Percentiles rank a stretch among this genome's conserved stretches.
Conservation (phyloP, 768 basidiomycete species). For the Mycena galopus region DNA sequence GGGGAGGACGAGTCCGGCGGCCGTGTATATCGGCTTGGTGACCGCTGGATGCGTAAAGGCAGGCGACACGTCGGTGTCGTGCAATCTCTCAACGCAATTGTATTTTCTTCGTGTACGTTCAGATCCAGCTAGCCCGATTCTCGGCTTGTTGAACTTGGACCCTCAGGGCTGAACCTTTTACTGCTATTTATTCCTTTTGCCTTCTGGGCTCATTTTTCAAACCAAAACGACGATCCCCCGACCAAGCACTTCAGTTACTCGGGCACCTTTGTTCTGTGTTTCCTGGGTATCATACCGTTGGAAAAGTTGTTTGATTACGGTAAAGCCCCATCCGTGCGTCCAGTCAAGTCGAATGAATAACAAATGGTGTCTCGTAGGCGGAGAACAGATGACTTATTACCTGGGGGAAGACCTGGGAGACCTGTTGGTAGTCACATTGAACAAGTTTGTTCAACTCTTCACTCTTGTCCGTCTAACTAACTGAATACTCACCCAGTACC, state of each 20-base stretch:
- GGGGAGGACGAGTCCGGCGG: neutral
- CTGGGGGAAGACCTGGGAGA: conserved; percentile 75
- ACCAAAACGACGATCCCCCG: conserved; percentile 12
- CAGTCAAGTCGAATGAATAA: neutral
- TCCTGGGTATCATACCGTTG: conserved; percentile 75
- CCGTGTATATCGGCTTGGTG: conserved; percentile 30
- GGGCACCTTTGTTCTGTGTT: conserved; percentile 55
- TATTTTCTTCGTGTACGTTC: conserved; percentile 66
- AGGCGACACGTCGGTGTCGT: conserved; percentile 57
- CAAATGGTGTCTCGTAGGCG: conserved; percentile 34
- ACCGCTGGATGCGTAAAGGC: conserved; percentile 62
- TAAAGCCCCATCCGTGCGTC: conserved; percentile 26
- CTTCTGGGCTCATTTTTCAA: conserved; percentile 68
- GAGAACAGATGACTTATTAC: conserved; percentile 69
- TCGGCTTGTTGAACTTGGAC: neutral
- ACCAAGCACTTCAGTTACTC: neutral
- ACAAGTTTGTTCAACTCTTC: conserved; percentile 63
- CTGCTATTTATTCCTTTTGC: conserved; percentile 70
- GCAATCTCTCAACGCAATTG: conserved; percentile 60
- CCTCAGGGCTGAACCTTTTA: conserved; percentile 69
- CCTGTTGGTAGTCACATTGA: conserved; percentile 71
- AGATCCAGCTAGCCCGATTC: neutral
- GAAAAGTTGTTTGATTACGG: conserved; percentile 78
- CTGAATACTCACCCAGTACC: conserved; percentile 53
- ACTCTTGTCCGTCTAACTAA: neutral